Evolutionary conservation across 2,329 filamentous ascomycete species (phyloP), one percentile per base, ranked within the genome.

Genomic region (Nannizzia gypsea): DNA sequence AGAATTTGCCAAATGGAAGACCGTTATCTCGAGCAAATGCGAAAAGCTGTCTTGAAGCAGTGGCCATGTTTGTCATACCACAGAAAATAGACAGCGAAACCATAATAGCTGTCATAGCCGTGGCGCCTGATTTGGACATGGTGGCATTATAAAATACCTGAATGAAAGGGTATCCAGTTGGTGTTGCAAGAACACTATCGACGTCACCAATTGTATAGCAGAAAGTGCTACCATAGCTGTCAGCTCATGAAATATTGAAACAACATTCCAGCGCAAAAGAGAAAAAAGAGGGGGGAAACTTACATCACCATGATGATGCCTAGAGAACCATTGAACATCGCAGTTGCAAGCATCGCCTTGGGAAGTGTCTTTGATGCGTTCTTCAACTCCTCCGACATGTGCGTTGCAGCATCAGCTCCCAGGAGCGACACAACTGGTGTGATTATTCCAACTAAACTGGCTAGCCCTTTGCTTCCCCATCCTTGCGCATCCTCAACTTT

Each of bases 1-100:
- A 54, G 50, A 31, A 26, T 9, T 15, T 26, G 26, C 50, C 26
- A 65, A 79, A 82, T 0, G 81, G 81, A 0, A 78, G 77, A 0
- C 81, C 81, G 20, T 75, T 70, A 65, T 84, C 80, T 13, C 81
- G 75, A 0, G 81, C 79, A 65, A 74, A 74, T n/a, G 72, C 68
- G 63, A 67, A 73, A 5, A 70, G 56, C 54, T 69, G 64, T 5
- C 72, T 68, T 28, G 68, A 70, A 3, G 68, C 64, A 2, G 73
- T 70, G 1, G 71, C 70, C 1, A 72, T 62, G 62, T 70, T 67
- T 9, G 67, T 69, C 8, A 73, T 67, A 0, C 66, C 67, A 5
- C 68, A 65, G 24, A 65, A 67, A 13, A 68, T 64, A 5, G 64
- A 65, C 22, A 70, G 65, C 2, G 66, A 61, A 1, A 68, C 65